Evolutionary conservation across 2,329 filamentous ascomycete genomes (phyloP), one percentile per base, ranked within the genome.

Genomic region (Sphaerulina populicola): DNA sequence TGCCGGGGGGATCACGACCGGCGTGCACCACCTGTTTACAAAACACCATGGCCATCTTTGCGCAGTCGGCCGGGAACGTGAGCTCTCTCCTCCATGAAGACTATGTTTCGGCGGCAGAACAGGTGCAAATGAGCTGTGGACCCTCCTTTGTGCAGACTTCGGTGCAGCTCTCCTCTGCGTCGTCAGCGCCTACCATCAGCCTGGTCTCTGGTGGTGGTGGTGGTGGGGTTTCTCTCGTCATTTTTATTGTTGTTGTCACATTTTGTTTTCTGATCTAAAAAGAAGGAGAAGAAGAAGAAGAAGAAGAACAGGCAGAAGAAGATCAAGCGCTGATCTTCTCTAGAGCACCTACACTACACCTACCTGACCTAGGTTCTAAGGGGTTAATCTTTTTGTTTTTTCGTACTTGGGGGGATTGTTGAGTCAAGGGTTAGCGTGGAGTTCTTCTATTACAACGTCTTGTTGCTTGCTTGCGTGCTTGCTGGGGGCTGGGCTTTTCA

Each of bases 41-140:
- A 63, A 75, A 86, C 54, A 91, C 86, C 4, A 94, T 97, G 88
- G 76, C 76, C 23, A 78, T 94, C 14, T 96, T 86, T 68, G 81
- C 85, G 47, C 70, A 78, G 0, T 84, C 83, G 29, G 81, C 86
- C 0, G 74, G 77, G 11, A 80, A 89, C 60, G 73, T 79, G 33
- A 77, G 73, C 3, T 81, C 86, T 59, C 78, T 81, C 6, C 77
- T 97, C 42, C 78, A 79, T 23, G 67, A 73, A 12, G 86, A 82
- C 0, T 97, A 96, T 66, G 69, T 76, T 5, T 62, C 71, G 8
- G 88, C 89, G 0, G 90, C 91, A 0, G 70, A 77, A 55, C 79
- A 85, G 61, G 77, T 97, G 46, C 85, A 95, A 63, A 73, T 79
- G 9, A 74, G 64, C 9, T 84, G 81, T 60, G 81, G 81, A 0